Evolutionary conservation across 768 basidiomycete species (phyloP).

Genomic region (Lentinula boryana): DNA sequence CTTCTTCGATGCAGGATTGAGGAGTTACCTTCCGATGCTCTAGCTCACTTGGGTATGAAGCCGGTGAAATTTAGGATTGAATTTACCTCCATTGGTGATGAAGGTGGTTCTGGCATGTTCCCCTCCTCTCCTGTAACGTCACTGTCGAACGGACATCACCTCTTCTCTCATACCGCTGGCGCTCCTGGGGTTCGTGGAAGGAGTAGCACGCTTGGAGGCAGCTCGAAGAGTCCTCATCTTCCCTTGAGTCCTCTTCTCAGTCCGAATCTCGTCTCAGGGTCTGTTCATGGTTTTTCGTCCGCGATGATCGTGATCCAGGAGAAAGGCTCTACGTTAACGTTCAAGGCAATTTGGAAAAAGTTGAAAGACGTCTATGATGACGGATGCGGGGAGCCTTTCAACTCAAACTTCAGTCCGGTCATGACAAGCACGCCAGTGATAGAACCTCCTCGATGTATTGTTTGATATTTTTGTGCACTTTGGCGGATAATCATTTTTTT

Average conservation of each 20-base stretch:
- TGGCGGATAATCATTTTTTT: not conserved
- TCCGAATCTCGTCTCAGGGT: constrained; percentile 12
- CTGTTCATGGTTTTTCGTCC: constrained; percentile 33
- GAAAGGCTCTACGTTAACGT: constrained; percentile 86
- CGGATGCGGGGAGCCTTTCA: constrained; percentile 12
- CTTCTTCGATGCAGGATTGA: constrained; percentile 47
- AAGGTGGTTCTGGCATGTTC: constrained; percentile 9
- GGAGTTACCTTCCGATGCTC: constrained; percentile 31
- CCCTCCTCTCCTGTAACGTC: constrained; percentile 9
- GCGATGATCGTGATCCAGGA: constrained; percentile 79
- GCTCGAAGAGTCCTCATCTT: not conserved
- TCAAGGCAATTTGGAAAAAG: constrained; percentile 69
- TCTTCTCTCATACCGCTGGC: constrained; percentile 7
- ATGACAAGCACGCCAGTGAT: constrained; percentile 34
- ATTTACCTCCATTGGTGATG: constrained; percentile 30
- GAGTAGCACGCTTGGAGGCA: constrained; percentile 14
- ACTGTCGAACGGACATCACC: constrained; percentile 11
- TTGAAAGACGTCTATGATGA: constrained; percentile 63
- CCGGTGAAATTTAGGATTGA: constrained; percentile 71
- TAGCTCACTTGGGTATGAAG: constrained; percentile 47
- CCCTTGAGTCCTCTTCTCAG: constrained; percentile 5
- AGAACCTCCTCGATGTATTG: constrained; percentile 32
- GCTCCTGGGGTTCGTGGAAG: constrained; percentile 17
- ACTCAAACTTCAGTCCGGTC: constrained; percentile 34
- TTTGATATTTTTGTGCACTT: constrained; percentile 13